Base-by-base conservation (phyloP, 2,329 filamentous ascomycete species). In the Aureobasidium sp. region DNA sequence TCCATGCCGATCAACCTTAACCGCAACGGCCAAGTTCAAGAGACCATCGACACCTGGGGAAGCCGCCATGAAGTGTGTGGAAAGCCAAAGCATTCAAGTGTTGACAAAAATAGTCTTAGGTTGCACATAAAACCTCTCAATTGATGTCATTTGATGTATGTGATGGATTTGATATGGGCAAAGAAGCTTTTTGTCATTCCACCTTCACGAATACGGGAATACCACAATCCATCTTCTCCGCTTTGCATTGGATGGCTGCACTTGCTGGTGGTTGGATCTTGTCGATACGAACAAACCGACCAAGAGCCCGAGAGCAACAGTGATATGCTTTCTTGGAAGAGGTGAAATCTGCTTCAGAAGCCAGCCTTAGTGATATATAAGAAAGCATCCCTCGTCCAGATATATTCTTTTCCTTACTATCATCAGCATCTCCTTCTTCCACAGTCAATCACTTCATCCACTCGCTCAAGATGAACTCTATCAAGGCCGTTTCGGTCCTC, bases 401-500 rank as follows among this genome's bases (percentile, higher is more conserved):
- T 22, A 48, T 29, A 5, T 27, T 12, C 1, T 54, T 37, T 54
- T 24, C 19, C 44, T 35, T 37, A 19, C 8, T 5, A 31, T 39
- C 54, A 58, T 31, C 54, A 58, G 54, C 54, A 48, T n/a, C 42
- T 48, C 39, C 42, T 47, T 9, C 50, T 29, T 54, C 27, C 19
- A 35, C 44, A 47, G 19, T 29, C 40, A 24, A 39, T 58, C 54
- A 27, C 42, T 48, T 17, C 12, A 44, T 31, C 42, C 31, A 24
- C 15, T 58, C 54, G 42, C 54, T 58, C 54, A 58, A 58, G 48
- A 60, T 60, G 58, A 50, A 60, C 45, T 37, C 47, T 29, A 52
- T 60, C 45, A 60, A 60, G 47, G 47, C 58, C 27, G 58, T 37
- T 37, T 40, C 45, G 24, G 58, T 60, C 33, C 58, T 60, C 22